Base-by-base conservation (phyloP, 768 basidiomycete genomes). In the Trametes cubensis region DNA sequence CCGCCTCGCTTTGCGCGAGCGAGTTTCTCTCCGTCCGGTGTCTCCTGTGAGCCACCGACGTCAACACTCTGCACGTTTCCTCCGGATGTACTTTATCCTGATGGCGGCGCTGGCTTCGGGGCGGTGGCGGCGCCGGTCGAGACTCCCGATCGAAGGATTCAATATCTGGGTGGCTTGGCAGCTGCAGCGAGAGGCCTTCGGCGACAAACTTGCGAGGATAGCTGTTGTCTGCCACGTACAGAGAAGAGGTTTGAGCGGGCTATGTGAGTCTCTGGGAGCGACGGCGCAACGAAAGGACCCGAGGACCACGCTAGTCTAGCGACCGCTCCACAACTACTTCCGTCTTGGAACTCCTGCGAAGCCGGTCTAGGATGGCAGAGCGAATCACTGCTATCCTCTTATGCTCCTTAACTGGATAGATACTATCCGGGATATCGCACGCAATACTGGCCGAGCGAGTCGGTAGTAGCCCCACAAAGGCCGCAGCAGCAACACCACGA, bases 11-110 rank as follows among this genome's bases (percentile, higher is more conserved):
- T 18, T 44, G 38, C 21, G 21, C 28, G 4, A 4, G 20, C 42
- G 42, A 44, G 11, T 17, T 44, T 39, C 20, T 14, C 21, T 13
- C 23, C 45, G 18, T 25, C 23, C 10, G 21, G 21, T 38, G 49
- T 48, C 46, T 48, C 8, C 57, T 26, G 47, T 18, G 28, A 50
- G 57, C 57, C 57, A 58, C 57, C 57, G 57, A 58, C 57, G 57
- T 58, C 57, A 50, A 58, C 48, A n/a, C 25, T 23, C 20, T 40
- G 18, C 47, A 46, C 56, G 48, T 50, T 58, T 40, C 6, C 48
- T 26, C 25, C 48, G 40, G 25, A n/a, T 20, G 21, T 41, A 23
- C 21, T n/a, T 46, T 56, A 30, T 28, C n/a, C 34, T 45, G 44
- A 34, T 47, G 28, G 39, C 55, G 30, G 55, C 20, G 26, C 28